These are phyloP conservation scores for Colletotrichum spaethianum DNA, from an alignment of 2,329 filamentous ascomycete species.

Conservation along the genomic window DNA sequence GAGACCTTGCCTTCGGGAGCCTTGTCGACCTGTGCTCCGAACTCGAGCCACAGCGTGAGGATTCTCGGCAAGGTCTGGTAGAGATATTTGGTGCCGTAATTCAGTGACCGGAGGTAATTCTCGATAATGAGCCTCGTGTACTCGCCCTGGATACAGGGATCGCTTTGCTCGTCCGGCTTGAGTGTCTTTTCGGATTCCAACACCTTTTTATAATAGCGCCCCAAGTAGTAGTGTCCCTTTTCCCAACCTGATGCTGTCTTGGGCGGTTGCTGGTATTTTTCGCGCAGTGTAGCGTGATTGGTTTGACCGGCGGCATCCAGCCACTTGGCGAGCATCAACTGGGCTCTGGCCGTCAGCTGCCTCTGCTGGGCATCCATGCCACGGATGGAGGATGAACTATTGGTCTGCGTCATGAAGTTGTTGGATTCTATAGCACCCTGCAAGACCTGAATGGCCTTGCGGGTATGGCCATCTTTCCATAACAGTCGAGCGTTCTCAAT, in stretches of 20 bases:
- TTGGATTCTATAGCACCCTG: conserved; percentile 88
- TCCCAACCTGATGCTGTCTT: conserved; percentile 84
- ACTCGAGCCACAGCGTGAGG: conserved; percentile 93
- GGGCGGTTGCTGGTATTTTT: conserved; percentile 88
- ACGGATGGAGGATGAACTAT: conserved; percentile 55
- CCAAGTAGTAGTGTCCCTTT: conserved; percentile 97
- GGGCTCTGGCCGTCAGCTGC: conserved; percentile 80
- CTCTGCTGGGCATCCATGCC: conserved; percentile 66
- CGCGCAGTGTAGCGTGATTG: conserved; percentile 82
- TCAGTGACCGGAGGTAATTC: conserved; percentile 90
- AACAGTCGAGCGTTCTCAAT: conserved; percentile 95
- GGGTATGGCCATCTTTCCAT: conserved; percentile 93
- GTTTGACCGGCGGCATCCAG: conserved; percentile 95
- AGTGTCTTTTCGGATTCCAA: conserved; percentile 89
- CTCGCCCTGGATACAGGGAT: conserved; percentile 84
- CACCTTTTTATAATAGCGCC: conserved; percentile 97
- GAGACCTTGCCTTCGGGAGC: conserved; percentile 69
- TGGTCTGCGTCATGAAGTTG: conserved; percentile 74
- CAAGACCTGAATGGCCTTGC: conserved; percentile 94
- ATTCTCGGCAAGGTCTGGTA: conserved; percentile 95
- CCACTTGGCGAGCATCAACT: conserved; percentile 95
- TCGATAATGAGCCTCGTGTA: conserved; percentile 91
- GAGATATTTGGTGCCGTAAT: conserved; percentile 93
- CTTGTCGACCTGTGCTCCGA: conserved; percentile 82
- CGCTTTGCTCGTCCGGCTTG: conserved; percentile 81